These are phyloP conservation scores for Gossypium trilobum DNA, from an alignment of 441 rosid genomes.

Conservation along the genomic window DNA sequence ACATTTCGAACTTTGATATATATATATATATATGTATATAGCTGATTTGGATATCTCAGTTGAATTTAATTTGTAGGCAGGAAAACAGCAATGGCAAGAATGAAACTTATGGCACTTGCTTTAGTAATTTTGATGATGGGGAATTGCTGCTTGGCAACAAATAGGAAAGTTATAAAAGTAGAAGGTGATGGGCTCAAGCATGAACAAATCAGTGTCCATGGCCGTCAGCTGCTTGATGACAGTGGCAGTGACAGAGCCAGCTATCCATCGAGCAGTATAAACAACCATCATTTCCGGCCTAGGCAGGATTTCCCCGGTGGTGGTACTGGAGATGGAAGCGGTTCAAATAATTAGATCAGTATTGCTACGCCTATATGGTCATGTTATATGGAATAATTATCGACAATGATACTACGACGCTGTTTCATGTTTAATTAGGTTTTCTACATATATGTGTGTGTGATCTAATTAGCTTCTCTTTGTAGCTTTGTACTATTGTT, in stretches of 20 bases:
- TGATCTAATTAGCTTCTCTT: not conserved
- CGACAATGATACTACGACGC: not conserved
- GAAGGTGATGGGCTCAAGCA: not conserved
- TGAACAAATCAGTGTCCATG: not conserved
- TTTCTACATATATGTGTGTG: not conserved
- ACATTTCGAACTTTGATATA: not conserved
- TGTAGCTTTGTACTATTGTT: not conserved
- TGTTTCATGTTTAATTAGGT: not conserved
- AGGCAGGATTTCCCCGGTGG: slow-evolving; percentile 32
- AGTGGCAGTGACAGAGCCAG: not conserved
- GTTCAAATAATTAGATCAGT: not conserved
- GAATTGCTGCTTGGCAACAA: slow-evolving; percentile 23
- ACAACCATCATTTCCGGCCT: slow-evolving; percentile 50
- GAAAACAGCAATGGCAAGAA: slow-evolving; percentile 5
- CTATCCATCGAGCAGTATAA: slow-evolving; percentile 23
- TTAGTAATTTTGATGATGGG: slow-evolving; percentile 16
- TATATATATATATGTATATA: not conserved
- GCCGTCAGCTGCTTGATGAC: not conserved
- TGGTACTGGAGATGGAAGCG: not conserved
- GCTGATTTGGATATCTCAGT: not conserved
- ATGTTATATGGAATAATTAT: not conserved
- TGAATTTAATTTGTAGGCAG: not conserved
- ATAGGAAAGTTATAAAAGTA: not conserved
- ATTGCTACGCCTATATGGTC: not conserved
- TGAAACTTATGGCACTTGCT: slow-evolving; percentile 20